A percentile compares a stretch with the other conserved stretches of the same genome.
These are phyloP conservation scores for Saccharomycopsis guyanensis DNA, from an alignment of 805 yeast species.

Conservation along the genomic window DNA sequence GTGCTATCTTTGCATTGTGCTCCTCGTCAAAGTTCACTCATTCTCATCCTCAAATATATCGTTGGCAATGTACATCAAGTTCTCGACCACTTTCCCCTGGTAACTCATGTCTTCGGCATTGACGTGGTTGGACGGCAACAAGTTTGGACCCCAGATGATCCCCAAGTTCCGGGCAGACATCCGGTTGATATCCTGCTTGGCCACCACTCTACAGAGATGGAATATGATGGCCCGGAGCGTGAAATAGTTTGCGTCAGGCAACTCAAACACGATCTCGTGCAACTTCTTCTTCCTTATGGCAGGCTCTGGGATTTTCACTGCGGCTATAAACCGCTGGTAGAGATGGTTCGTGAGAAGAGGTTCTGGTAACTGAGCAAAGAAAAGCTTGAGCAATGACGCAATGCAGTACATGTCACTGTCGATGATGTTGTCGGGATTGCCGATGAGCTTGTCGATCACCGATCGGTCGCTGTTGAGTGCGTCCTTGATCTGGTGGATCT, in stretches of 20 bases:
- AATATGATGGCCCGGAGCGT: slow-evolving; percentile 78
- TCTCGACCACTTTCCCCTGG: slow-evolving; percentile 75
- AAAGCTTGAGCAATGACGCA: slow-evolving; percentile 80
- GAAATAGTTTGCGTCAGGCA: slow-evolving; percentile 94
- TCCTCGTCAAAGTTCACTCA: background rate
- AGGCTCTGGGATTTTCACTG: slow-evolving; percentile 60
- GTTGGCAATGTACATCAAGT: slow-evolving; percentile 72
- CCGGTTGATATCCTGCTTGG: slow-evolving; percentile 54
- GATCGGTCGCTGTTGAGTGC: slow-evolving; percentile 72
- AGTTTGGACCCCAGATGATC: slow-evolving; percentile 91
- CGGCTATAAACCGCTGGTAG: slow-evolving; percentile 55
- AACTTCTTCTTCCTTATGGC: slow-evolving; percentile 60
- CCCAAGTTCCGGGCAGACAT: slow-evolving; percentile 80
- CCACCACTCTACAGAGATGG: slow-evolving; percentile 72
- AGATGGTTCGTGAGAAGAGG: slow-evolving; percentile 67
- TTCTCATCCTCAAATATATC: slow-evolving; percentile 52
- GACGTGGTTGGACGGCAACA: slow-evolving; percentile 60
- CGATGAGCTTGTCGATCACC: slow-evolving; percentile 42
- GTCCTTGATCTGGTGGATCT: slow-evolving; percentile 64
- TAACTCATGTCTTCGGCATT: slow-evolving; percentile 68
- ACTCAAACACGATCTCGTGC: slow-evolving; percentile 79
- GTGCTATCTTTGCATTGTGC: too few species aligned
- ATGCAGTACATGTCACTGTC: slow-evolving; percentile 82
- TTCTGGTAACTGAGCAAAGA: slow-evolving; percentile 79
- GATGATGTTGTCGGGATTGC: slow-evolving; percentile 46